Evolutionary conservation across 2,329 filamentous ascomycete species (phyloP).

Genomic region (Neonectria faginata): DNA sequence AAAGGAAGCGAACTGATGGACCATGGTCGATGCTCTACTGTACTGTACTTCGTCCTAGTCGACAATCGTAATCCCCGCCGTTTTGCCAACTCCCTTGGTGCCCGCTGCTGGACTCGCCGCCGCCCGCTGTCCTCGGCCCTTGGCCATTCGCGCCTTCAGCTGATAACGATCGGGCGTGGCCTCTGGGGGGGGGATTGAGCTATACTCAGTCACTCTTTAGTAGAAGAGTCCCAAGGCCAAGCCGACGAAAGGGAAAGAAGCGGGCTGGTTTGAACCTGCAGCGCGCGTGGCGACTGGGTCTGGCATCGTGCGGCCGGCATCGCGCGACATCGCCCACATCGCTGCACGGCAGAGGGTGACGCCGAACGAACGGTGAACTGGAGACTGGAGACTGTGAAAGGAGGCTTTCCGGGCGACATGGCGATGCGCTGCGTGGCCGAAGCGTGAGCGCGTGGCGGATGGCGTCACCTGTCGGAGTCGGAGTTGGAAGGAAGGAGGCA

Average conservation of each 20-base stretch:
- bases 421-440: no score
- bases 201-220: no score
- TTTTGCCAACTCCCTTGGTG: not conserved
- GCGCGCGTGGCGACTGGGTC: conserved; percentile 19
- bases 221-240: no score
- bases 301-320: conserved; percentile 4
- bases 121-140: not conserved
- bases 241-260: no score
- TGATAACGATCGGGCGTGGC: not conserved
- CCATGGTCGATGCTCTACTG: no score
- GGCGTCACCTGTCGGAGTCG: not conserved
- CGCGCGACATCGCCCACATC: not conserved
- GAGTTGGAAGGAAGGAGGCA: not conserved
- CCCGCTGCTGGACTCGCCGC: not conserved
- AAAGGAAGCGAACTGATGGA: not conserved
- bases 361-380: not conserved
- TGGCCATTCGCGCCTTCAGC: not conserved
- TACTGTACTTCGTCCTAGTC: not conserved
- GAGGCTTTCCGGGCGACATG: not conserved
- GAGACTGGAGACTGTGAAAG: not conserved
- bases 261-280: not conserved
- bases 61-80: not conserved
- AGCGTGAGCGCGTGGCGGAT: not conserved
- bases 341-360: not conserved
- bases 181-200: no score